Conservation (phyloP, 2,329 filamentous ascomycete species). For the Colletotrichum chlorophyti region DNA sequence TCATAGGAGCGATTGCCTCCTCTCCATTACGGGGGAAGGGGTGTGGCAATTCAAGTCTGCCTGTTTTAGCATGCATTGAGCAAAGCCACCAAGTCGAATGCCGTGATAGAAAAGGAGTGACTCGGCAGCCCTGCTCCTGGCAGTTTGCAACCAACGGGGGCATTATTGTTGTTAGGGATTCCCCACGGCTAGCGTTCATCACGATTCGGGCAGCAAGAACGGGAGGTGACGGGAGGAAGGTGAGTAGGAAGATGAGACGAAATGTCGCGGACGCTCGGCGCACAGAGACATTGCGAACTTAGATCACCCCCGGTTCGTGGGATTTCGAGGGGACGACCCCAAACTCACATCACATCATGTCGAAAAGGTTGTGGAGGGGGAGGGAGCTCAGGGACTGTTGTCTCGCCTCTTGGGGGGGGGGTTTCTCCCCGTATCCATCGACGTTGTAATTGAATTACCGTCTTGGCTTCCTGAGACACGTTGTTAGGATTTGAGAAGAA, state of each 20-base stretch:
- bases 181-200: slow-evolving; percentile 2
- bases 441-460: neutral
- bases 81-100: neutral
- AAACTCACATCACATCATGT: too few relatives aligned
- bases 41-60: too few relatives aligned
- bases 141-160: slow-evolving; percentile 16
- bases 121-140: slow-evolving; percentile 12
- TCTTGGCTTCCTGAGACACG: neutral
- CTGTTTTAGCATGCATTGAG: neutral
- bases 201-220: slow-evolving; percentile 7
- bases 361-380: neutral
- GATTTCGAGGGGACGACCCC: too few relatives aligned
- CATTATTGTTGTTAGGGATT: neutral
- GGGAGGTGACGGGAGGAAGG: slow-evolving; percentile 21
- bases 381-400: neutral
- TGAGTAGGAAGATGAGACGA: slow-evolving; percentile 20
- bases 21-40: neutral
- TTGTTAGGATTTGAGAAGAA: neutral
- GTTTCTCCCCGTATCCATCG: neutral
- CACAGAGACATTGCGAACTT: slow-evolving; percentile 22
- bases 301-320: slow-evolving; percentile 12
- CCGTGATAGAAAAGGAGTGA: neutral
- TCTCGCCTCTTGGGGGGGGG: neutral
- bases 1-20: neutral
- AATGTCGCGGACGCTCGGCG: slow-evolving; percentile 19